phyloP scores from a whole-genome alignment of 176 grass and related monocot genomes.

The sorghum (Sorghum bicolor) region DNA sequence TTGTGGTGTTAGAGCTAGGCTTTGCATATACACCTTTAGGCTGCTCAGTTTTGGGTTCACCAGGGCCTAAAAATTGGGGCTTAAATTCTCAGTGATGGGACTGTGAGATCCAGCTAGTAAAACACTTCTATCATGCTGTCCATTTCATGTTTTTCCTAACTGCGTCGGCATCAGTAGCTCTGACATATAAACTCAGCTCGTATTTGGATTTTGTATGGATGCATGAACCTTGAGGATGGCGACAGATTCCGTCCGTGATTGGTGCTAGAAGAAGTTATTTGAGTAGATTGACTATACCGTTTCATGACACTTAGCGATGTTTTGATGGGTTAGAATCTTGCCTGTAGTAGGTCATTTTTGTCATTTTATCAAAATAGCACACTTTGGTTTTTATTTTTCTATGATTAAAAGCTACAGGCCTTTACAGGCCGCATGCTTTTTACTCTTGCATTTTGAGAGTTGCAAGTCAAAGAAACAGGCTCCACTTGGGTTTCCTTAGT shows the following conservation, averaged over 20 bases:
- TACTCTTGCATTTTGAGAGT: constrained; percentile 4
- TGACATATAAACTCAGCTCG: constrained; percentile 9
- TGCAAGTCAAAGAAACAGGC: constrained; percentile 22
- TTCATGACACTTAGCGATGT: not conserved
- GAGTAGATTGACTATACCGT: not conserved
- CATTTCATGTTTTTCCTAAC: constrained; percentile 19
- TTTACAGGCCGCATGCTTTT: constrained; percentile 26
- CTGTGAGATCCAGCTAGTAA: constrained; percentile 16
- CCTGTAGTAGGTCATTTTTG: not conserved
- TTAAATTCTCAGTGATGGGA: not conserved
- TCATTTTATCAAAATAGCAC: not conserved
- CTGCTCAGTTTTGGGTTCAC: not conserved
- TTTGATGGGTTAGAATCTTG: not conserved
- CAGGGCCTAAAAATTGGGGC: not conserved
- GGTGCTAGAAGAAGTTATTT: not conserved
- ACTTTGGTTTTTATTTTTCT: not conserved
- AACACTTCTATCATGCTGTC: not conserved
- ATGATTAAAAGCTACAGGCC: not conserved
- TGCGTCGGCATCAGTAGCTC: not conserved
- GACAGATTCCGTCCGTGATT: not conserved
- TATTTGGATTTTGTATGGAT: constrained; percentile 18
- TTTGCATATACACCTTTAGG: not conserved
- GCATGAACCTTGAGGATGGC: not conserved
- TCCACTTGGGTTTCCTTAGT: constrained; percentile 28
- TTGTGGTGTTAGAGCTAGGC: not conserved